Evolutionary conservation across 1,284 basidiomycete genomes (phyloP), one percentile per base, ranked within the genome.

Genomic region (Apiotrichum porosum): DNA sequence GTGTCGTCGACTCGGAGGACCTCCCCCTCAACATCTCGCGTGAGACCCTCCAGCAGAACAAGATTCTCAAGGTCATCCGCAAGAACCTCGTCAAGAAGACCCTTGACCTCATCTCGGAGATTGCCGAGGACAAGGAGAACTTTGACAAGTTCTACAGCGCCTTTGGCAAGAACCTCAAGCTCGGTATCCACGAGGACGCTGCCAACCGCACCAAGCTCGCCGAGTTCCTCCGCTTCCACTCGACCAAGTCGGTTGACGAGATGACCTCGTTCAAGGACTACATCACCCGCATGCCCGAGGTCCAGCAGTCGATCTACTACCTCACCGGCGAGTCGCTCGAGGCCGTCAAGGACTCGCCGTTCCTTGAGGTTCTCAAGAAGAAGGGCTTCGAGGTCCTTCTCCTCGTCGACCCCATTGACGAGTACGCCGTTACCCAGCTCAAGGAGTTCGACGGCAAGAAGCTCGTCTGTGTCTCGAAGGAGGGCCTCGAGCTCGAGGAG

Each of bases 361-460:
- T 98, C 93, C 84, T 98, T 54, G 94, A 98, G 79, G 87, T 93
- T 47, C 86, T 98, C 75, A 97, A 97, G 86, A 94, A 93, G 88
- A 98, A 93, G 83, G 89, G 89, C 79, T 97, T 97, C 75, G 94
- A 98, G 78, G 92, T 97, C 52, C 81, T 98, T 42, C 85, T 98
- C 65, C 86, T 98, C 63, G 89, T 93, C 62, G 94, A 98, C 81
- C 95, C 94, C 71, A 95, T 95, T 69, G 92, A 97, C 74, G 92
- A 95, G 78, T 95, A 94, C 71, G 91, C 91, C 56, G 84, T 95
- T 72, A 95, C 91, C 28, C 93, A 97, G 76, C 84, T 98, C 76
- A 98, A 97, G 83, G 94, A 98, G 81, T 98, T 97, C 67, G 94
- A 97, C 57, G 87, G 88, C 77, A 91, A 94, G 83, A 97, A 97